Conservation (phyloP, 2,329 filamentous ascomycete species). For the Bipolaris victoriae region DNA sequence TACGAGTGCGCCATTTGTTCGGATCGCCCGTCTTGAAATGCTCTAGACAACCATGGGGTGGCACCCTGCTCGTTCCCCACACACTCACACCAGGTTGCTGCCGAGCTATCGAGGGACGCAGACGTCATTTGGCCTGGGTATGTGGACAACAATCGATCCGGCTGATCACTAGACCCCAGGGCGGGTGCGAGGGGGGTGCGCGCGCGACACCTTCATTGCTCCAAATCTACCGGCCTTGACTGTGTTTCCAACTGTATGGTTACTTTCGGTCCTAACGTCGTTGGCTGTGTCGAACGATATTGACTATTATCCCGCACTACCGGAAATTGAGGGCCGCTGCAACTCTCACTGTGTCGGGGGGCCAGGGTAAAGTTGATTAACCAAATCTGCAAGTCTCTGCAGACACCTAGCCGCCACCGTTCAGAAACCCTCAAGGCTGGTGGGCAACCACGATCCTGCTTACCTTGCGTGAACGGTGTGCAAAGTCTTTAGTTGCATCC, state of each 20-base stretch:
- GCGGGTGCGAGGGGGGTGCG: background rate
- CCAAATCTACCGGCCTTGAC: background rate
- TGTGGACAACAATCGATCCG: background rate
- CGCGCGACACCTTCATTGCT: slow-evolving; percentile 1
- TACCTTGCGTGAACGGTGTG: slow-evolving; percentile 32
- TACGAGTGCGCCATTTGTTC: slow-evolving; percentile 22
- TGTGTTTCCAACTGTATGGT: background rate
- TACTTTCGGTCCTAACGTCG: background rate
- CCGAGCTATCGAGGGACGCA: slow-evolving; percentile 7
- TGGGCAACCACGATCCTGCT: slow-evolving; percentile 15
- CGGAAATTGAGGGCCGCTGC: slow-evolving; percentile 14
- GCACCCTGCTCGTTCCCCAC: slow-evolving; percentile 18
- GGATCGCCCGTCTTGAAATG: slow-evolving; percentile 24
- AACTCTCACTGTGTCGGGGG: slow-evolving; percentile 3
- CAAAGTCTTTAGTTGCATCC: slow-evolving; percentile 24
- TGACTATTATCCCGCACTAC: slow-evolving; percentile 11
- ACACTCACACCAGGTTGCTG: slow-evolving; percentile 10
- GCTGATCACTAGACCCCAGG: background rate
- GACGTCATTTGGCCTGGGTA: slow-evolving; percentile 9
- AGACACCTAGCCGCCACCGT: slow-evolving; percentile 14
- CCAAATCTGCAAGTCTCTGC: slow-evolving; percentile 13
- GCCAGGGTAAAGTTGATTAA: slow-evolving; percentile 9
- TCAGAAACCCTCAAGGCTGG: slow-evolving; percentile 16
- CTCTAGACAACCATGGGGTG: slow-evolving; percentile 21
- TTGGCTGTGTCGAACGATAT: slow-evolving; percentile 8